Evolutionary conservation across 331 rosid genomes (phyloP).

Genomic region (Erythrophleum ivorense): DNA sequence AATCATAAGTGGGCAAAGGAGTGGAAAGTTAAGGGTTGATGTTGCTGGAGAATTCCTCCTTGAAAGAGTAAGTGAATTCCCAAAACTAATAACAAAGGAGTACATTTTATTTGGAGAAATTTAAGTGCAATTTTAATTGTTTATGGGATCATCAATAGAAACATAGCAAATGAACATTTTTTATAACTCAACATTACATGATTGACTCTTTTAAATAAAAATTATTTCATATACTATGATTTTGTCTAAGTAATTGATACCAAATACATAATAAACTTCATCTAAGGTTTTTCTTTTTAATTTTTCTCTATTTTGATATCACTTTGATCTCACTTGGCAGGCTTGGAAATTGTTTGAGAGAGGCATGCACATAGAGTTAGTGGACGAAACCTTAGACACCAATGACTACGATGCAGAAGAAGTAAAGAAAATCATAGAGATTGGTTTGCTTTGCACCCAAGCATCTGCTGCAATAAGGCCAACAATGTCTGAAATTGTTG

Average conservation of each 20-base stretch:
- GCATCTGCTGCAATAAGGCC: constrained; percentile 16
- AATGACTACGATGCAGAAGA: constrained; percentile 57
- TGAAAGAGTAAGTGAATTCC: constrained; percentile 53
- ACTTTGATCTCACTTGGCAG: constrained; percentile 31
- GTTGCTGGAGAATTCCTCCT: constrained; percentile 62
- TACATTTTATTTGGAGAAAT: neutral
- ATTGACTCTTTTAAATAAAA: neutral
- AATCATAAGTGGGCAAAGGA: constrained; percentile 64
- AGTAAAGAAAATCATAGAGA: constrained; percentile 56
- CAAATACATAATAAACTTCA: neutral
- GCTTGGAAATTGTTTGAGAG: constrained; percentile 67
- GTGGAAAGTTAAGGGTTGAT: constrained; percentile 48
- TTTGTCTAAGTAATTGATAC: neutral
- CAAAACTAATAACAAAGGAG: neutral
- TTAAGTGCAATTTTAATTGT: neutral
- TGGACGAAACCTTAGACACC: constrained; percentile 53
- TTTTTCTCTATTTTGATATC: neutral
- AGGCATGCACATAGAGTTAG: constrained; percentile 52
- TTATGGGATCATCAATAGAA: neutral
- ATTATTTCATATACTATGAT: neutral
- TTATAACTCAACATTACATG: neutral
- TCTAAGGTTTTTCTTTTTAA: neutral
- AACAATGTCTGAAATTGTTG: constrained; percentile 25
- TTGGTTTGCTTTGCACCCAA: constrained; percentile 65
- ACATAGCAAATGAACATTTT: neutral